Conservation (phyloP, 2,329 filamentous ascomycete genomes). For the Cercospora janseana region DNA sequence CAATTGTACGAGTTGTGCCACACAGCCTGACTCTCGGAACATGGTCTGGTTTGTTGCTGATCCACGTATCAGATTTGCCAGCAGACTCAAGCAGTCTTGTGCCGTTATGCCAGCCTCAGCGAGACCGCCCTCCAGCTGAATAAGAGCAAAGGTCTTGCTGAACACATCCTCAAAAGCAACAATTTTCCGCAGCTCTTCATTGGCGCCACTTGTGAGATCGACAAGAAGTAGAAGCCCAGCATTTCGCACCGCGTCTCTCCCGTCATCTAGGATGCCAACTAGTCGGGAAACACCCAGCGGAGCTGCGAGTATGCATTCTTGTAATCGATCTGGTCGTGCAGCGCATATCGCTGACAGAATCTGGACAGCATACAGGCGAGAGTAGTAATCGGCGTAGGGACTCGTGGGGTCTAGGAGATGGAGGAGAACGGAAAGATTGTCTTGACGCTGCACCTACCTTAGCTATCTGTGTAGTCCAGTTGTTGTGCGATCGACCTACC, state of each 20-base stretch:
- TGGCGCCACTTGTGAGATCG: constrained; percentile 75
- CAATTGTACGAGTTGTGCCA: constrained; percentile 68
- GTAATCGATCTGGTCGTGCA: constrained; percentile 83
- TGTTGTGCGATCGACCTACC: constrained; percentile 46
- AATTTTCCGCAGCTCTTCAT: constrained; percentile 86
- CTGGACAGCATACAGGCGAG: constrained; percentile 85
- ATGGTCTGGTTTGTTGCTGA: constrained; percentile 91
- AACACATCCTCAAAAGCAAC: constrained; percentile 96
- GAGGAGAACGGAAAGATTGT: constrained; percentile 88
- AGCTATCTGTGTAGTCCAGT: constrained; percentile 38
- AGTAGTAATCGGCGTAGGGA: constrained; percentile 64
- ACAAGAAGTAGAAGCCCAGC: constrained; percentile 83
- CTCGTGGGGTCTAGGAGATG: constrained; percentile 84
- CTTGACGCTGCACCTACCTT: constrained; percentile 69
- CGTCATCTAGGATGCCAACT: constrained; percentile 79
- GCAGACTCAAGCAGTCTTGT: constrained; percentile 86
- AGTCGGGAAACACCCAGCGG: constrained; percentile 84
- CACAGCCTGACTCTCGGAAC: constrained; percentile 85
- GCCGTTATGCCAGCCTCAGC: constrained; percentile 80
- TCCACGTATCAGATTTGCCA: constrained; percentile 82
- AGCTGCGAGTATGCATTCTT: constrained; percentile 89
- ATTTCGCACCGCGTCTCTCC: constrained; percentile 81
- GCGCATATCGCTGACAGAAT: constrained; percentile 81
- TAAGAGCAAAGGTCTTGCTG: constrained; percentile 77
- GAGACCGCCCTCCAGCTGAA: constrained; percentile 77